Percentiles rank a stretch among this genome's conserved stretches.
Conservation (phyloP, 208 protist genomes). For the Lotmaria passim region DNA sequence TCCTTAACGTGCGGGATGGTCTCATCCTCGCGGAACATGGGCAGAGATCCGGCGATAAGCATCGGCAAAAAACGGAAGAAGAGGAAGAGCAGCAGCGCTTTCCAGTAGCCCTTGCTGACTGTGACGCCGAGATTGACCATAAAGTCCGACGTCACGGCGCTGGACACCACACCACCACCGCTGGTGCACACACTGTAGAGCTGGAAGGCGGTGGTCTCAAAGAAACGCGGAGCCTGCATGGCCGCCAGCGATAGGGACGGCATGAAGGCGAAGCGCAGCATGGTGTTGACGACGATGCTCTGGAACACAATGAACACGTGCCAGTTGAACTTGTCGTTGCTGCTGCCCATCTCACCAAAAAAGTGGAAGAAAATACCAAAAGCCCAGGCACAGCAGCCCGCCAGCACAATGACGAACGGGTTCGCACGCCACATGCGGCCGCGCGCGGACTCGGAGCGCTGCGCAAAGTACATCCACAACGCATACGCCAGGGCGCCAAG, state of each 20-base stretch:
- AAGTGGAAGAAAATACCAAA: constrained; percentile 41
- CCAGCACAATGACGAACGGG: constrained; percentile 39
- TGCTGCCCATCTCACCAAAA: constrained; percentile 32
- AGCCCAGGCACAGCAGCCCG: constrained; percentile 32
- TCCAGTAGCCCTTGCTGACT: constrained; percentile 30
- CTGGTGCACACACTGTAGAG: constrained; percentile 33
- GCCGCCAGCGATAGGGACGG: constrained; percentile 40
- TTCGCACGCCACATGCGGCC: constrained; percentile 19
- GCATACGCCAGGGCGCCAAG: constrained; percentile 33
- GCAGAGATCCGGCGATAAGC: constrained; percentile 24
- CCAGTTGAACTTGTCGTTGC: constrained; percentile 28
- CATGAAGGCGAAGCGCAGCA: constrained; percentile 51
- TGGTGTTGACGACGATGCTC: constrained; percentile 26
- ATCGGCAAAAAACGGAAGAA: constrained; percentile 35
- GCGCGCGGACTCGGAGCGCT: constrained; percentile 21
- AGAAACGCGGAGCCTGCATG: constrained; percentile 38
- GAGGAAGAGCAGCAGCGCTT: constrained; percentile 30
- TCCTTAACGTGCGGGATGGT: constrained; percentile 11
- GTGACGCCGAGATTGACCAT: constrained; percentile 25
- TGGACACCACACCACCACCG: constrained; percentile 28
- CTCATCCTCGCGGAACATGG: constrained; percentile 33
- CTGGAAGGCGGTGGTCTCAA: constrained; percentile 40
- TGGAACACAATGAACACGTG: constrained; percentile 44
- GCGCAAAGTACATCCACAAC: constrained; percentile 44
- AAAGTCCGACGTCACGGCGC: constrained; percentile 14